phyloP scores from a whole-genome alignment of 2,329 filamentous ascomycete genomes.

The Spiromastix sp. region DNA sequence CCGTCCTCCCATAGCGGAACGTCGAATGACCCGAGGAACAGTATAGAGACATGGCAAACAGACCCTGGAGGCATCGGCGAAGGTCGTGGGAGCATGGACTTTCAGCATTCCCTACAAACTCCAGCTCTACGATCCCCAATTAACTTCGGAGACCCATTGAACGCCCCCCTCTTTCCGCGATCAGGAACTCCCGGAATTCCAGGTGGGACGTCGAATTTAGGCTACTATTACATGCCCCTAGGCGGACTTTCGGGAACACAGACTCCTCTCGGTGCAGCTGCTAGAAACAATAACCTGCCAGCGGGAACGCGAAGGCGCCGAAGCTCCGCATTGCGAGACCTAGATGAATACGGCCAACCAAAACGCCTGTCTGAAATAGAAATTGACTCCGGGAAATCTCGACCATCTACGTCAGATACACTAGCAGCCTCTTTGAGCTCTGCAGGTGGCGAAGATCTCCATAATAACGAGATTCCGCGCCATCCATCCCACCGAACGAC shows the following conservation, averaged over 20 bases:
- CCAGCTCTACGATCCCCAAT: slow-evolving; percentile 26
- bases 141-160: slow-evolving; percentile 28
- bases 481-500: slow-evolving; percentile 14
- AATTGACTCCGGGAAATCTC: slow-evolving; percentile 25
- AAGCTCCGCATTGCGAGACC: background rate
- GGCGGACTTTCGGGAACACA: slow-evolving; percentile 39
- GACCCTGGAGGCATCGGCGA: slow-evolving; percentile 4
- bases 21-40: slow-evolving; percentile 1
- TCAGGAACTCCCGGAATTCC: slow-evolving; percentile 38
- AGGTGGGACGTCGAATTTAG: slow-evolving; percentile 36
- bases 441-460: slow-evolving; percentile 16
- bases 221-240: slow-evolving; percentile 37
- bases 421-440: slow-evolving; percentile 18
- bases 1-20: background rate
- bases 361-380: slow-evolving; percentile 23
- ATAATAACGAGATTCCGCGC: slow-evolving; percentile 18
- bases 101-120: slow-evolving; percentile 21
- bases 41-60: slow-evolving; percentile 7
- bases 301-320: background rate
- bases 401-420: slow-evolving; percentile 35
- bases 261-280: slow-evolving; percentile 38
- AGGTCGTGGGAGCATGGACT: slow-evolving; percentile 14
- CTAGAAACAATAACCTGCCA: slow-evolving; percentile 22
- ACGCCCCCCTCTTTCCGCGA: slow-evolving; percentile 33
- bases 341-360: slow-evolving; percentile 11